Conservation (phyloP, 2,329 filamentous ascomycete genomes). For the Ophioceras dolichostomum region DNA sequence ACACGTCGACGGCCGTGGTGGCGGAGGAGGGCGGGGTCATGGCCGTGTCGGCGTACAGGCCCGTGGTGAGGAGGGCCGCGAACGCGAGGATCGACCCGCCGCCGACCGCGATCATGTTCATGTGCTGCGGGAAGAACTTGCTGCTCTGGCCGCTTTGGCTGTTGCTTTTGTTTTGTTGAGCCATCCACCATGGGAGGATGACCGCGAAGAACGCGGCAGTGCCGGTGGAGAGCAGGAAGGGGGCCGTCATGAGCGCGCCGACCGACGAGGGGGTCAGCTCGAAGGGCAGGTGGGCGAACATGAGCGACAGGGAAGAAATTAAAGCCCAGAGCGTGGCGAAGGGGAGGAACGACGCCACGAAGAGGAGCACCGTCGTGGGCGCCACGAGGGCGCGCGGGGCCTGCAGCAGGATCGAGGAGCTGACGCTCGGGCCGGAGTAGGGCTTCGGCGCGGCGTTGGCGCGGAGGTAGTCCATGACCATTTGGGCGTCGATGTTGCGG, state of each 20-base stretch:
- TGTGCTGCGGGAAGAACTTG: constrained; percentile 18
- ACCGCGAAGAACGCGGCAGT: constrained; percentile 20
- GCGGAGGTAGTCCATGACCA: constrained; percentile 21
- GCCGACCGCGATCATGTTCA: constrained; percentile 21
- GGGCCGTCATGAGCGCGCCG: constrained; percentile 30
- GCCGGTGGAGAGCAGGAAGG: constrained; percentile 27
- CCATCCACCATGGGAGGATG: constrained; percentile 10
- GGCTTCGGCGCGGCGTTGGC: constrained; percentile 24
- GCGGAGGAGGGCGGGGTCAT: constrained; percentile 15
- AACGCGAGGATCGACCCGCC: constrained; percentile 24
- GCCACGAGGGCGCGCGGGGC: constrained; percentile 33
- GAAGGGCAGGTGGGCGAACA: constrained; percentile 32
- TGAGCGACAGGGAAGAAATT: constrained; percentile 28
- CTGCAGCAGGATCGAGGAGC: constrained; percentile 24
- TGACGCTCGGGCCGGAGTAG: constrained; percentile 18
- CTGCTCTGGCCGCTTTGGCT: no score
- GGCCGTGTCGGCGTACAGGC: constrained; percentile 25
- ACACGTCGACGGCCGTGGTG: constrained; percentile 16
- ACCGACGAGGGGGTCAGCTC: constrained; percentile 23
- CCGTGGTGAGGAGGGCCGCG: constrained; percentile 30
- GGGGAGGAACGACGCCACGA: constrained; percentile 30
- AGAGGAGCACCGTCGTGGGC: constrained; percentile 35
- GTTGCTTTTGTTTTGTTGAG: no score
- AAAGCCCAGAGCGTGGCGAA: constrained; percentile 34
- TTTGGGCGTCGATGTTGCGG: constrained; percentile 18